These are phyloP conservation scores for Ehretia macrophylla DNA, from an alignment of 257 asterid species.

Conservation along the genomic window DNA sequence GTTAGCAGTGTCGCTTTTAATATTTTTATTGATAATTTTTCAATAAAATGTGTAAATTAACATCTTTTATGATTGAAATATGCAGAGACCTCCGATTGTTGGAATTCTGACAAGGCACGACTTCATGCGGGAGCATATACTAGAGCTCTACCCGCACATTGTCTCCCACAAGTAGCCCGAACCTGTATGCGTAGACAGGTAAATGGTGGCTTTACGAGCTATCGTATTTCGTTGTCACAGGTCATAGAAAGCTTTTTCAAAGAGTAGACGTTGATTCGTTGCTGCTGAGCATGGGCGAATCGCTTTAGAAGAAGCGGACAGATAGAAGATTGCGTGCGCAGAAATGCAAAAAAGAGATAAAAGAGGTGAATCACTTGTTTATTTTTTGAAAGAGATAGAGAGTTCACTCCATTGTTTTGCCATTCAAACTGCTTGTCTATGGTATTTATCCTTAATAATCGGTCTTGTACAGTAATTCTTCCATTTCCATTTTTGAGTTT, in stretches of 20 bases:
- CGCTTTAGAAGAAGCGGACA: no score
- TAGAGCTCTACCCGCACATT: constrained; percentile 62
- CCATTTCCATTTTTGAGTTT: background rate
- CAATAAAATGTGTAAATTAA: background rate
- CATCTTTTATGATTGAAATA: constrained; percentile 6
- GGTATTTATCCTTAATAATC: background rate
- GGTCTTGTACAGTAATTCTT: background rate
- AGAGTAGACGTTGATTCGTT: no score
- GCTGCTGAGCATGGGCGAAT: no score
- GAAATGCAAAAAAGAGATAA: no score
- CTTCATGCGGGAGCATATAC: constrained; percentile 73
- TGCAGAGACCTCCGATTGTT: constrained; percentile 71
- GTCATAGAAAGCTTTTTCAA: no score
- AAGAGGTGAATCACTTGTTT: background rate
- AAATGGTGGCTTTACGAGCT: background rate
- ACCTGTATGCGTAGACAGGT: background rate
- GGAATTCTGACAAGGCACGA: constrained; percentile 83
- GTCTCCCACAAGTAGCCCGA: constrained; percentile 39
- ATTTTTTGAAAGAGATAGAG: no score
- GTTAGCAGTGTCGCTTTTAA: no score
- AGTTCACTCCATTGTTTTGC: no score
- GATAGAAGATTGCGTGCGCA: no score
- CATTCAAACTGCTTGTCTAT: no score
- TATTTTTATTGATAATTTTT: no score
- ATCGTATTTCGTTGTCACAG: no score